phyloP scores from a whole-genome alignment of 176 grass and related monocot genomes.

The Oryza brachyantha region DNA sequence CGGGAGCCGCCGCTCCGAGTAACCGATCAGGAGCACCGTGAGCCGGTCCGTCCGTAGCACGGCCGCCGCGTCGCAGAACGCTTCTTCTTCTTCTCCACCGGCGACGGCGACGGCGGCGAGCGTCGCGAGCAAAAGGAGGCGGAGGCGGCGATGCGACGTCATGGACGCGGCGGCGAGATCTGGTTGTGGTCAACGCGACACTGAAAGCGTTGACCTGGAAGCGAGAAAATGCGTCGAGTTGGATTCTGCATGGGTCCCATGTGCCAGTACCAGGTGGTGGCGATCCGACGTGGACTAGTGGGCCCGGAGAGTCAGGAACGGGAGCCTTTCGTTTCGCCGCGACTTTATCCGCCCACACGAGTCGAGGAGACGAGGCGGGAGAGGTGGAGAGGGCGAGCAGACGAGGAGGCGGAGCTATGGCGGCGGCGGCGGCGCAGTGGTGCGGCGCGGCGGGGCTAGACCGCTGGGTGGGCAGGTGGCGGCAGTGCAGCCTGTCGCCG shows the following conservation, averaged over 20 bases:
- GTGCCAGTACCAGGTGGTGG: background rate
- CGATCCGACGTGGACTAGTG: constrained; percentile 4
- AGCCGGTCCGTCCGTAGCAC: constrained; percentile 57
- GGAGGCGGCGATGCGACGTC: background rate
- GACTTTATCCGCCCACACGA: constrained; percentile 43
- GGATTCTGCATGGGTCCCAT: background rate
- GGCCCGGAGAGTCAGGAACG: background rate
- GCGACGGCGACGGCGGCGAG: background rate
- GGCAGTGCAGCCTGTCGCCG: background rate
- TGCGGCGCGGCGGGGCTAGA: constrained; percentile 23
- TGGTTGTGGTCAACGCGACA: background rate
- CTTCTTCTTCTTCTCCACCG: background rate
- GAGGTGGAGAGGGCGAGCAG: background rate
- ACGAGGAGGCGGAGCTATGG: constrained; percentile 20
- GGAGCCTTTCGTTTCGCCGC: background rate
- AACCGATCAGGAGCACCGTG: constrained; percentile 73
- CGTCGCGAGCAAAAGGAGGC: constrained; percentile 20
- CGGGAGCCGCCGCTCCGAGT: constrained; percentile 63
- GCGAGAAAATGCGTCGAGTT: background rate
- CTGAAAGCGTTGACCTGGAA: constrained; percentile 4
- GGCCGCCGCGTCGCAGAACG: constrained; percentile 20
- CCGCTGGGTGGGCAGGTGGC: background rate
- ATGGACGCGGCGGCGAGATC: constrained; percentile 39
- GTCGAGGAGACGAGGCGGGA: background rate
- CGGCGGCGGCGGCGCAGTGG: constrained; percentile 44